Percentiles rank a stretch among this genome's conserved stretches.
Conservation (phyloP, 2,329 filamentous ascomycete species). For the Apiospora arundinis region DNA sequence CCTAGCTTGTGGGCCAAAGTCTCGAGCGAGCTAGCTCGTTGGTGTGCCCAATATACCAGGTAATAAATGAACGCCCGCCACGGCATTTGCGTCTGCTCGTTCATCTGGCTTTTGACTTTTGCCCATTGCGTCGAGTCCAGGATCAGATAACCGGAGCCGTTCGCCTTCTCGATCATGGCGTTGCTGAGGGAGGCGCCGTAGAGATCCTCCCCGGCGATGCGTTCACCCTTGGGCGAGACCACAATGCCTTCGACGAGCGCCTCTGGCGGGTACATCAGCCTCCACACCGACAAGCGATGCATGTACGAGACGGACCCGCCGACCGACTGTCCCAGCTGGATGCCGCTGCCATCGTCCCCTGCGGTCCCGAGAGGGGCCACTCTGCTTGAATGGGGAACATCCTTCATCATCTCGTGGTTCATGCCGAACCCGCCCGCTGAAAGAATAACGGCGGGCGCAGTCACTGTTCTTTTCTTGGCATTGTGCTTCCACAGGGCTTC, state of each 20-base stretch:
- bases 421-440: slow-evolving; percentile 26
- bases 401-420: slow-evolving; percentile 23
- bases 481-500: not conserved
- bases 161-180: slow-evolving; percentile 22
- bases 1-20: slow-evolving; percentile 19
- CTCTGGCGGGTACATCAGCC: slow-evolving; percentile 24
- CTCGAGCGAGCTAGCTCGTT: slow-evolving; percentile 24
- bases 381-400: slow-evolving; percentile 5
- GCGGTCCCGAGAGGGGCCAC: slow-evolving; percentile 22
- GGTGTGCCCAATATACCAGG: slow-evolving; percentile 21
- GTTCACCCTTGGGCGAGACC: slow-evolving; percentile 22
- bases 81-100: slow-evolving; percentile 25
- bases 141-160: slow-evolving; percentile 25
- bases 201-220: slow-evolving; percentile 22
- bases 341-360: slow-evolving; percentile 27
- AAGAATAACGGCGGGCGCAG: slow-evolving; percentile 22
- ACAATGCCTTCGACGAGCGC: slow-evolving; percentile 26
- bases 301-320: slow-evolving; percentile 24
- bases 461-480: not conserved
- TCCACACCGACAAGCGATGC: slow-evolving; percentile 25
- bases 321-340: slow-evolving; percentile 23
- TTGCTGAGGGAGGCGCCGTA: slow-evolving; percentile 25
- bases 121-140: slow-evolving; percentile 27
- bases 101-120: slow-evolving; percentile 22
- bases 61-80: slow-evolving; percentile 16